Base-by-base conservation (phyloP, 345 rosid species). In the Eucalyptus regnans region DNA sequence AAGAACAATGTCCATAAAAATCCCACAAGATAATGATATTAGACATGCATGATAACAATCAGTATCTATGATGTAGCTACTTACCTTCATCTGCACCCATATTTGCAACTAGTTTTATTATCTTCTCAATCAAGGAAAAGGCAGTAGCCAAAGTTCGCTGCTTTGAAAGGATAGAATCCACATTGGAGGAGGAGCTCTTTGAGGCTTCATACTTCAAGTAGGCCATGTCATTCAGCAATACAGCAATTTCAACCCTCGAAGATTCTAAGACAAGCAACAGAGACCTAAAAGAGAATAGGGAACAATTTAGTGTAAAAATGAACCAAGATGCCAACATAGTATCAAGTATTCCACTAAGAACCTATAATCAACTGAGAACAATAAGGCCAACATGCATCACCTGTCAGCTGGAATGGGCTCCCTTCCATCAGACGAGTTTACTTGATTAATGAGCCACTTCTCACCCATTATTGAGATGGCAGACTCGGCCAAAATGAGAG, bases 121-220 rank as follows among this genome's bases (percentile, higher is more conserved):
- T 94, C 92, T 95, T 96, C 93, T 97, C 99, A 51, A 97, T 89
- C 95, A 97, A 91, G 87, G 99, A 96, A 93, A 94, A 97, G 87
- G 91, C 90, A 89, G 94, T 89, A 25, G 94, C 95, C 87, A 97
- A 90, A 90, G 95, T 92, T 27, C 89, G 94, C 88, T 95, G 98
- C 93, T 96, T 97, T 81, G 91, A 92, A 81, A 91, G 88, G 90
- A 92, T 84, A 86, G 86, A 90, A 89, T 95, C 98, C 87, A 66
- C 92, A 91, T 91, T 89, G 50, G 92, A 88, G 37, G 95, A 95
- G 86, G 93, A 89, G 92, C 87, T 91, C 89, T 91, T 90, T 50
- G 99, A 93, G 91, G 98, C 98, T 93, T 96, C 99, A 90, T 95
- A 96, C 84, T 95, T 95, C 90, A 94, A 87, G 92, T 96, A 97